Evolutionary conservation across 352 stramenopile species (phyloP), one percentile per base, ranked within the genome.

Genomic region (Phytophthora cryptogea): DNA sequence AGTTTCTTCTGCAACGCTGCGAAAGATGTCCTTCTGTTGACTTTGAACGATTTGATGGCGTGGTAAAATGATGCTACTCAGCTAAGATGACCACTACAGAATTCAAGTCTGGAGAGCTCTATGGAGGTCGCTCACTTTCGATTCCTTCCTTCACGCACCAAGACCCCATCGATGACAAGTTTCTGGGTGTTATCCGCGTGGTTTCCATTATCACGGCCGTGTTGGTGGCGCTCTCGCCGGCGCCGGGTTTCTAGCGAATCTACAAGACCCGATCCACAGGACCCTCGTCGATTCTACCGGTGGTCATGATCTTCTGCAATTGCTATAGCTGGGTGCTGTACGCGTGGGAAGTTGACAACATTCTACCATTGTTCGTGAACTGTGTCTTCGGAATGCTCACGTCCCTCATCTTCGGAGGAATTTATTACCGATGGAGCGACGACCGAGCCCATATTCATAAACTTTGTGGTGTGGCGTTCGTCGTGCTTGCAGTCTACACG

Each of bases 381-480:
- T 56, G 20, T 23, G 20, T 23, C 20, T 23, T 23, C 20, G 73
- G 69, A 7, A 72, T 54, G 33, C 11, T 70, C 9, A 56, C 70
- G 3, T 72, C 57, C 26, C 45, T 80, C 42, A 14, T 47, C 41
- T 83, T 76, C 46, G 66, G 75, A 10, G 54, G 47, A 11, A 47
- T 80, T 28, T 83, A 78, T 54, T 74, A 70, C 44, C 60, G 52
- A n/a, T 76, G 70, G 44, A 76, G 68, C 20, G 63, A 46, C 10
- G 60, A 71, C 14, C 70, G 65, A 20, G 17, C 36, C 6, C 47
- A 59, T 17, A 59, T 80, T 5, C 39, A 74, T 45, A 72, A 76
- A 39, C 51, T 65, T 9, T 62, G 27, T 20, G 27, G 6, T 16
- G 31, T 56, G 4, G 94, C 94, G 35, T 99, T 96, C 94, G 98